Conservation (phyloP, 257 asterid species). For the Plantago elongata region DNA sequence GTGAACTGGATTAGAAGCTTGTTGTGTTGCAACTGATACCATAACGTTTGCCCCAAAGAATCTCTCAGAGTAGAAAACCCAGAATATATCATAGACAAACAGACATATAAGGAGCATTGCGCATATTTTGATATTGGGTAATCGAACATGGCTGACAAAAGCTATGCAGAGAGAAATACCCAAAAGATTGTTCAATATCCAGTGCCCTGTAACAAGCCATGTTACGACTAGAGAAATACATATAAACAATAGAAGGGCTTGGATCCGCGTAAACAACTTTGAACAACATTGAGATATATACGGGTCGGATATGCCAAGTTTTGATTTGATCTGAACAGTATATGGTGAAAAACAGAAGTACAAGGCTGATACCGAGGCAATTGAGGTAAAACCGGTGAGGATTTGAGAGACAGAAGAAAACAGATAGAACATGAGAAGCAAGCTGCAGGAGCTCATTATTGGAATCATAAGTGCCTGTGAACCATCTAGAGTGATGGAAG, state of each 20-base stretch:
- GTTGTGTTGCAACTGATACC: slow-evolving; percentile 96
- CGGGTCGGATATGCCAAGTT: slow-evolving; percentile 71
- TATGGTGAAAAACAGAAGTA: slow-evolving; percentile 83
- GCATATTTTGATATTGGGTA: slow-evolving; percentile 92
- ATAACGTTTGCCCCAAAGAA: slow-evolving; percentile 93
- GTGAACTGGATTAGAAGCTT: slow-evolving; percentile 86
- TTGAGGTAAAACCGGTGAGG: slow-evolving; percentile 80
- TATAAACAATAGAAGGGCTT: slow-evolving; percentile 44
- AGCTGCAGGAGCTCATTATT: slow-evolving; percentile 90
- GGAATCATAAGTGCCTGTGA: slow-evolving; percentile 98
- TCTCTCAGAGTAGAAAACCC: slow-evolving; percentile 96
- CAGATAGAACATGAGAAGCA: slow-evolving; percentile 90
- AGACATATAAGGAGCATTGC: slow-evolving; percentile 81
- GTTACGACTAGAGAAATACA: slow-evolving; percentile 51
- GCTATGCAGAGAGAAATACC: slow-evolving; percentile 95
- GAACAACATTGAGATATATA: slow-evolving; percentile 80
- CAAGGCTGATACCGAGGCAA: slow-evolving; percentile 85
- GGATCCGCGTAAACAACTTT: slow-evolving; percentile 65
- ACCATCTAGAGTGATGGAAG: slow-evolving; percentile 80
- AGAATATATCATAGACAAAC: slow-evolving; percentile 84
- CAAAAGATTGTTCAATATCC: slow-evolving; percentile 85
- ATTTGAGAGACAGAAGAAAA: slow-evolving; percentile 90
- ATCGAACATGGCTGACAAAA: slow-evolving; percentile 95
- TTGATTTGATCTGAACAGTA: slow-evolving; percentile 47
- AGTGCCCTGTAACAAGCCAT: slow-evolving; percentile 90